A percentile compares a stretch with the other conserved stretches of the same genome.
phyloP scores from a whole-genome alignment of 139 green algal genomes.

The Zygnema circumcarinatum region DNA sequence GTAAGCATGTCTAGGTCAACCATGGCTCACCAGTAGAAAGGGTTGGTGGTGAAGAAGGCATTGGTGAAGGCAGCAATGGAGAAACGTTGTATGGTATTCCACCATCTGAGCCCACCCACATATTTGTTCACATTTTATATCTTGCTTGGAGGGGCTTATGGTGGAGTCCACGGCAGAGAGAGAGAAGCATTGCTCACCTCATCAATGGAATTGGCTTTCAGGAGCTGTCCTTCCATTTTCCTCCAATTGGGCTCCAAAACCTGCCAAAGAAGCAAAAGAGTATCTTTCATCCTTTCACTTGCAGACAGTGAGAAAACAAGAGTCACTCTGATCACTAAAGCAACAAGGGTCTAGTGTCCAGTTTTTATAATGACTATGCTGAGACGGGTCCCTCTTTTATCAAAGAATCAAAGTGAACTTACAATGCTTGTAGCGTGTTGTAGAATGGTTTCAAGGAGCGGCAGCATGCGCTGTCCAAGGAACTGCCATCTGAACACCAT shows the following conservation, averaged over 20 bases:
- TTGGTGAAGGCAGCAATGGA: neutral
- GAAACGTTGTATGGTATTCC: neutral
- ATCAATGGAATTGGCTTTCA: neutral
- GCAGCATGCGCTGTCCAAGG: neutral
- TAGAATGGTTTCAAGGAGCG: neutral
- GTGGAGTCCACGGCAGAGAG: neutral
- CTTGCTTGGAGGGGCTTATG: neutral
- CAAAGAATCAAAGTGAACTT: no score
- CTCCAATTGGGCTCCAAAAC: neutral
- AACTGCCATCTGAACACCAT: no score
- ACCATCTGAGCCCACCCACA: neutral
- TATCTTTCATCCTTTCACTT: no score
- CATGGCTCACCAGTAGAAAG: neutral
- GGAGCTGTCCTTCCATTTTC: neutral
- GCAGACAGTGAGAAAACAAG: no score
- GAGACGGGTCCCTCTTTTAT: no score
- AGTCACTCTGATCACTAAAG: no score
- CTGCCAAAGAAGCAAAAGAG: neutral
- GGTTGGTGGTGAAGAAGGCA: neutral
- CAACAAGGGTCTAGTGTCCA: no score
- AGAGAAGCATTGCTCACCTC: neutral
- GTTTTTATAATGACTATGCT: no score
- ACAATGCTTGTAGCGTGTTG: neutral
- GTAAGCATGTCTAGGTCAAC: neutral
- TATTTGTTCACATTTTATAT: neutral